Conservation (phyloP, 2,329 filamentous ascomycete species). For the Ophiostoma montium region DNA sequence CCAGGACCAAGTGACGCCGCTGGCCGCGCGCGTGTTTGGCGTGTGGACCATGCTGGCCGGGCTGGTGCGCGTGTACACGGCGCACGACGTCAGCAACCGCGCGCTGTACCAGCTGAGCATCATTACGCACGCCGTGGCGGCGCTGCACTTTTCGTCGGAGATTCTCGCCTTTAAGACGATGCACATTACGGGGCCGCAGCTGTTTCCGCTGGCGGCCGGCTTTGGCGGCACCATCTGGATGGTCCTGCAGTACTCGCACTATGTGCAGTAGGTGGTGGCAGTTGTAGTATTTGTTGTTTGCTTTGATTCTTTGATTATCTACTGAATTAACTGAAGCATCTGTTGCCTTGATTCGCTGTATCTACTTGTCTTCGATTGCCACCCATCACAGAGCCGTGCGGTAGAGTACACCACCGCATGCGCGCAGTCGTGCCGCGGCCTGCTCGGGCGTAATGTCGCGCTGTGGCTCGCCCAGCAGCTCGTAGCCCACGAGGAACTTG, state of each 20-base stretch:
- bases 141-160: slow-evolving; percentile 67
- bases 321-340: no score
- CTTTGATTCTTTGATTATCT: not conserved
- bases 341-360: no score
- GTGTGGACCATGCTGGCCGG: slow-evolving; percentile 75
- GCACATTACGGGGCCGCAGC: slow-evolving; percentile 42
- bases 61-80: slow-evolving; percentile 67
- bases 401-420: slow-evolving; percentile 72
- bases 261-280: slow-evolving; percentile 37
- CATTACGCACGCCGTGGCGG: slow-evolving; percentile 69
- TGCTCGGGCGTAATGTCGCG: slow-evolving; percentile 96
- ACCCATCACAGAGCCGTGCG: slow-evolving; percentile 54
- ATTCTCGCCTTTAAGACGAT: slow-evolving; percentile 67
- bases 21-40: slow-evolving; percentile 68
- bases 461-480: slow-evolving; percentile 95
- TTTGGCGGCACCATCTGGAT: slow-evolving; percentile 42
- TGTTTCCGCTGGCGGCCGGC: slow-evolving; percentile 38
- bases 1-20: slow-evolving; percentile 52
- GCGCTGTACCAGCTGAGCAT: slow-evolving; percentile 67
- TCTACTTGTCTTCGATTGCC: no score
- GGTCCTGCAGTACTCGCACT: slow-evolving; percentile 52
- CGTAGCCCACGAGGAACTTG: slow-evolving; percentile 94
- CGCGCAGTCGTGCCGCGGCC: slow-evolving; percentile 62
- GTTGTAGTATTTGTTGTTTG: no score
- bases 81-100: slow-evolving; percentile 62